phyloP scores from a whole-genome alignment of 768 basidiomycete species.

The Tulasnella calospora region DNA sequence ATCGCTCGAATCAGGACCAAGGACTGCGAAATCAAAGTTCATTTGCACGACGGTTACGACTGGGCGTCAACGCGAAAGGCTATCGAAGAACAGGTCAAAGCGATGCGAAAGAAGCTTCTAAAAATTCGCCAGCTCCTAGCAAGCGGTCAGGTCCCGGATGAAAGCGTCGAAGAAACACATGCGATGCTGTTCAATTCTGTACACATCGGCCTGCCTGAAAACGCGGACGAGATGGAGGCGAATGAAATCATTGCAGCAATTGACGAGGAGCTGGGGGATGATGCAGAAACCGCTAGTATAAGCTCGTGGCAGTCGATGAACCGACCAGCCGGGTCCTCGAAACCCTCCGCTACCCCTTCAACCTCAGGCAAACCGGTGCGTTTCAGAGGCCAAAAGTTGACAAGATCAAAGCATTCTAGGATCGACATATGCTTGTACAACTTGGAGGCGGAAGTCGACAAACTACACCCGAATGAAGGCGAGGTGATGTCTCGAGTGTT shows the following conservation, averaged over 20 bases:
- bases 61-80: conserved; percentile 80
- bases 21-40: conserved; percentile 59
- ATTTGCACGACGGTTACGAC: conserved; percentile 92
- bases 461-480: conserved; percentile 51
- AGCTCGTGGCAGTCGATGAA: conserved; percentile 90
- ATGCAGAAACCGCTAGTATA: conserved; percentile 62
- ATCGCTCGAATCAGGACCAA: conserved; percentile 41
- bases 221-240: conserved; percentile 65
- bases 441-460: conserved; percentile 60
- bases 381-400: conserved; percentile 39
- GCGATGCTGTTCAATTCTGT: conserved; percentile 88
- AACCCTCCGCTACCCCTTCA: conserved; percentile 44
- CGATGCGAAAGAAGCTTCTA: conserved; percentile 77
- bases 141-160: conserved; percentile 79
- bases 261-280: conserved; percentile 79
- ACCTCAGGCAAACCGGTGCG: conserved; percentile 38
- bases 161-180: conserved; percentile 63
- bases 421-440: conserved; percentile 78
- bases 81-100: conserved; percentile 83
- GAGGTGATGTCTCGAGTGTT: conserved; percentile 58
- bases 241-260: conserved; percentile 73
- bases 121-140: conserved; percentile 91
- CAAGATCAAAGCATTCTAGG: conserved; percentile 67
- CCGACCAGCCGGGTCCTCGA: conserved; percentile 38
- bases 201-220: conserved; percentile 83